Evolutionary conservation across 1,284 basidiomycete genomes (phyloP).

Genomic region (Rhodotorula sp.): DNA sequence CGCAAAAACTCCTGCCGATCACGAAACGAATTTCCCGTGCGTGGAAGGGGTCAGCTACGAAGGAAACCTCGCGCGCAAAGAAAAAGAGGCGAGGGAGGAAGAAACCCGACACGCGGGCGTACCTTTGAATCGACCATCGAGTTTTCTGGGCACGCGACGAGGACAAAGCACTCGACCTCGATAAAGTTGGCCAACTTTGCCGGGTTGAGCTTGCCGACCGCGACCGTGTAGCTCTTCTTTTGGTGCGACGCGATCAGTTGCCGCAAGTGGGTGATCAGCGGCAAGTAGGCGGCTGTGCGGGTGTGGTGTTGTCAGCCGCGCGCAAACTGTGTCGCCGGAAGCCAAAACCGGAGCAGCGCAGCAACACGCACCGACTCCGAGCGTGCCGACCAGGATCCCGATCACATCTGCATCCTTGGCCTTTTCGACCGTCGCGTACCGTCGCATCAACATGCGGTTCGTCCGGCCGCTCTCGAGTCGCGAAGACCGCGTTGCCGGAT

Average conservation of each 20-base stretch:
- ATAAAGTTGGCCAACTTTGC: conserved; percentile 94
- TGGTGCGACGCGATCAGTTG: conserved; percentile 61
- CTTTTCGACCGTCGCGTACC: conserved; percentile 83
- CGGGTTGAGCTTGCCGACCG: conserved; percentile 92
- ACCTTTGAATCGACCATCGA: conserved; percentile 82
- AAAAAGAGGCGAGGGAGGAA: not conserved
- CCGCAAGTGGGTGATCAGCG: conserved; percentile 75
- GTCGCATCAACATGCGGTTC: conserved; percentile 85
- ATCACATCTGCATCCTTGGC: conserved; percentile 91
- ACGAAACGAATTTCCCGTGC: too few relatives aligned
- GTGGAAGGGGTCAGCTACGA: too few relatives aligned
- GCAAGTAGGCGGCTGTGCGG: conserved; percentile 69
- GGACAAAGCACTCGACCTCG: conserved; percentile 93
- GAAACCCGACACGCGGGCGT: conserved; percentile 14
- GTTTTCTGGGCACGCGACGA: conserved; percentile 93
- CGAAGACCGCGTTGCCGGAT: conserved; percentile 59
- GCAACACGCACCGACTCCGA: conserved; percentile 71
- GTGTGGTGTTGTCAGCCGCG: too few relatives aligned
- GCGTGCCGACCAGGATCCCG: conserved; percentile 90
- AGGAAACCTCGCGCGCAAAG: not conserved
- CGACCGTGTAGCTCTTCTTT: conserved; percentile 92
- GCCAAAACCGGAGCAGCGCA: not conserved
- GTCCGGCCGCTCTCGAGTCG: conserved; percentile 60
- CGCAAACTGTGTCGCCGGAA: not conserved
- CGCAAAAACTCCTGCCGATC: conserved; percentile 71